A percentile compares a stretch with the other conserved stretches of the same genome.
Conservation (phyloP, 1,284 basidiomycete genomes). For the Ceratobasidium sp. region DNA sequence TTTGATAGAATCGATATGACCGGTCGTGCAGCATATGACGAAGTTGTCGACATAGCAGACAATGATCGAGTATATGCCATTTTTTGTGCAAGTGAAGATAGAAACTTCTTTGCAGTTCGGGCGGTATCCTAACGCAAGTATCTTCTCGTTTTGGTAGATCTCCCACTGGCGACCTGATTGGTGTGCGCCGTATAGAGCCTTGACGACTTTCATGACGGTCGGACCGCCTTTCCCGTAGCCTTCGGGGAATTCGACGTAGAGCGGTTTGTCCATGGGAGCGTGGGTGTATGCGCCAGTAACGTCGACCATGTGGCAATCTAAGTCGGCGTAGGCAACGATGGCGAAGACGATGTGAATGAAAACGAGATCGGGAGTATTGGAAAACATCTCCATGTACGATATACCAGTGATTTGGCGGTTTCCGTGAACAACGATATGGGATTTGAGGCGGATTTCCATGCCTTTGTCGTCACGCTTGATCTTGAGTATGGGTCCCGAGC, state of each 20-base stretch:
- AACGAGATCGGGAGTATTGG: conserved; percentile 17
- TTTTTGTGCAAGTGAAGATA: neutral
- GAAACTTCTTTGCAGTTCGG: conserved; percentile 1
- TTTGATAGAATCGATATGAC: conserved; percentile 5
- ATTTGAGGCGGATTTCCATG: neutral
- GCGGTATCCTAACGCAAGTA: conserved; percentile 12
- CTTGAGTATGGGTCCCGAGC: neutral
- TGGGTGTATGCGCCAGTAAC: conserved; percentile 29
- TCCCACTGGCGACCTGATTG: conserved; percentile 14
- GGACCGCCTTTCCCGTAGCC: conserved; percentile 19
- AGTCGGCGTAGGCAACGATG: conserved; percentile 1
- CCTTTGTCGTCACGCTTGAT: conserved; percentile 7
- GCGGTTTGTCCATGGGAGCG: conserved; percentile 7
- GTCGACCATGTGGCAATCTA: conserved; percentile 29
- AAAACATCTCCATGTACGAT: neutral
- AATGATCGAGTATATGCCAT: neutral
- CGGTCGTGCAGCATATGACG: conserved; percentile 14
- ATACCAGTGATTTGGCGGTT: conserved; percentile 11
- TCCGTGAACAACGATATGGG: neutral
- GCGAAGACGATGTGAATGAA: neutral
- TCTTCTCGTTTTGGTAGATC: conserved; percentile 5
- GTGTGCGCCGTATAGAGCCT: conserved; percentile 12
- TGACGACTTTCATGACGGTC: conserved; percentile 3
- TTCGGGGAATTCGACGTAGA: conserved; percentile 19
- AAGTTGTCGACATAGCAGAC: conserved; percentile 30